These are phyloP conservation scores for Jatropha podagrica DNA, from an alignment of 441 rosid genomes.

Conservation along the genomic window DNA sequence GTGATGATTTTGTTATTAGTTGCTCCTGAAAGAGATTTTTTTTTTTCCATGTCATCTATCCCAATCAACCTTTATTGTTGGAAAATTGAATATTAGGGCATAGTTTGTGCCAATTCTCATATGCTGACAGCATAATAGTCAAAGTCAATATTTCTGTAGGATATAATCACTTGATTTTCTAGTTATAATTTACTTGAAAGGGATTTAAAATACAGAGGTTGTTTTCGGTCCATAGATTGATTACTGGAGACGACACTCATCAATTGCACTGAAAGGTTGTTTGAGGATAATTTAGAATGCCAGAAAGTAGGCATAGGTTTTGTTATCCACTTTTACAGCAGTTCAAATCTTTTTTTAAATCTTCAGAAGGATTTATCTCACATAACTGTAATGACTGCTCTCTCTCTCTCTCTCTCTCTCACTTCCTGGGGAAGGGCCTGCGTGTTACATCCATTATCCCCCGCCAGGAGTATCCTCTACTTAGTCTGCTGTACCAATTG, in stretches of 20 bases:
- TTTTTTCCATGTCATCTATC: neutral
- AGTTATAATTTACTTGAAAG: neutral
- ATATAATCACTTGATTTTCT: too few species aligned
- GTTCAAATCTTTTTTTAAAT: too few species aligned
- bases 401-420: too few species aligned
- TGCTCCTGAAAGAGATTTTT: neutral
- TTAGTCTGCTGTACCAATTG: neutral
- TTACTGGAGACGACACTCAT: too few species aligned
- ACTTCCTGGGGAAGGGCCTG: neutral
- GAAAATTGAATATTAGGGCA: neutral
- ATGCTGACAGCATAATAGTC: too few species aligned
- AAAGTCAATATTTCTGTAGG: too few species aligned
- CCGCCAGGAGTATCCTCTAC: neutral
- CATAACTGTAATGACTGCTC: too few species aligned
- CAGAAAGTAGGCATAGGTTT: too few species aligned
- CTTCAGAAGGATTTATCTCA: neutral
- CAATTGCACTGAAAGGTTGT: too few species aligned
- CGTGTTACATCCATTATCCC: neutral
- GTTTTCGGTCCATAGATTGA: too few species aligned
- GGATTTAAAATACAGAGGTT: neutral
- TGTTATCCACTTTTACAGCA: too few species aligned
- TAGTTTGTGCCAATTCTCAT: neutral
- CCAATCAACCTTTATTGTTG: neutral
- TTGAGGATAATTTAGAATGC: too few species aligned
- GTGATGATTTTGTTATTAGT: neutral